A percentile compares a stretch with the other conserved stretches of the same genome.
phyloP scores from a whole-genome alignment of 352 stramenopile genomes.

The Phytophthora boehmeriae region DNA sequence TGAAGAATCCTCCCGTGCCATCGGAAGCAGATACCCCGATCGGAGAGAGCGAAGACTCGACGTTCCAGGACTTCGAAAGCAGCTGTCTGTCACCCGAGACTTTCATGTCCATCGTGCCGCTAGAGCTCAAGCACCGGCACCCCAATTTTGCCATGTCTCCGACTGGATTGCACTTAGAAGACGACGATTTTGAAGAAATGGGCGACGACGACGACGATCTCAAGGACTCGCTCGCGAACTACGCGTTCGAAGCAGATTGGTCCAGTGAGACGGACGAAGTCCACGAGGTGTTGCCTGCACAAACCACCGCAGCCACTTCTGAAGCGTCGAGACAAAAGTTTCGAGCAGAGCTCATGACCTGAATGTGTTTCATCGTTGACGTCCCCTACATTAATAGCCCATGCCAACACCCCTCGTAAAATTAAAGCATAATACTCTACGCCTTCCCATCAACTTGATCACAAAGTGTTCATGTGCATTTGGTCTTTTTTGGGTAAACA shows the following conservation, averaged over 20 bases:
- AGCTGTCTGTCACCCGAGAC: slow-evolving; percentile 28
- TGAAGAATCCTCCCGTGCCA: slow-evolving; percentile 26
- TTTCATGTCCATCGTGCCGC: slow-evolving; percentile 40
- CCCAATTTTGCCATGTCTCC: slow-evolving; percentile 31
- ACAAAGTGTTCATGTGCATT: no score
- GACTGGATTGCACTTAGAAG: slow-evolving; percentile 4
- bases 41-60: slow-evolving; percentile 34
- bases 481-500: no score
- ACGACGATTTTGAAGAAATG: slow-evolving; percentile 20
- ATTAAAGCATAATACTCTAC: background rate
- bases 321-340: slow-evolving; percentile 11
- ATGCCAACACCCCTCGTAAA: slow-evolving; percentile 13
- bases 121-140: slow-evolving; percentile 60
- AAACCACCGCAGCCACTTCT: slow-evolving; percentile 16
- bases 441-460: background rate
- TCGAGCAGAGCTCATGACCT: slow-evolving; percentile 25
- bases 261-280: slow-evolving; percentile 36
- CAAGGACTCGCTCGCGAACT: slow-evolving; percentile 60
- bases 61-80: slow-evolving; percentile 40
- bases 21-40: slow-evolving; percentile 4
- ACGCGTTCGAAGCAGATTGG: slow-evolving; percentile 86
- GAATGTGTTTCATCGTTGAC: slow-evolving; percentile 14
- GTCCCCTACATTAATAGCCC: slow-evolving; percentile 20
- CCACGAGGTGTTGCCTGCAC: slow-evolving; percentile 13
- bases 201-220: slow-evolving; percentile 32